Conservation (phyloP, 768 basidiomycete genomes). For the Suillus subaureus region DNA sequence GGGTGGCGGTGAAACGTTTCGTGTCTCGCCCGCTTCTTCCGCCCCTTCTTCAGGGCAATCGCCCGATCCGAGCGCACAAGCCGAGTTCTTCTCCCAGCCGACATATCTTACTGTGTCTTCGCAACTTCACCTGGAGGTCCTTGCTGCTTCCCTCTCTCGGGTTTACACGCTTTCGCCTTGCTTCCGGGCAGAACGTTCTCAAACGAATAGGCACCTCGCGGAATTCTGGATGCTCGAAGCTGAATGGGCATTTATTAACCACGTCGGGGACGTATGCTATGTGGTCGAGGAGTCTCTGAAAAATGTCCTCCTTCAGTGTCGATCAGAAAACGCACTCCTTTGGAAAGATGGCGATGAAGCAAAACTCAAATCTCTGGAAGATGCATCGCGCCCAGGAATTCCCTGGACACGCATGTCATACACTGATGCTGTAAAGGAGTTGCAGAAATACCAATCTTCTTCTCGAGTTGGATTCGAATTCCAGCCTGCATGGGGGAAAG, state of each 20-base stretch:
- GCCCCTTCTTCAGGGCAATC: slow-evolving; percentile 16
- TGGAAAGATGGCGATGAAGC: slow-evolving; percentile 43
- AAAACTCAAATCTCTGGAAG: slow-evolving; percentile 37
- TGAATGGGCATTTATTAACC: slow-evolving; percentile 71
- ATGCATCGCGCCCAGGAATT: slow-evolving; percentile 33
- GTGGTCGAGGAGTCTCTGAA: slow-evolving; percentile 60
- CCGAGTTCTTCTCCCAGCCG: slow-evolving; percentile 73
- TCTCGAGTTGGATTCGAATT: slow-evolving; percentile 48
- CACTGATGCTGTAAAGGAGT: slow-evolving; percentile 66
- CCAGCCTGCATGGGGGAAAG: slow-evolving; percentile 64
- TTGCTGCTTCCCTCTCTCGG: slow-evolving; percentile 74
- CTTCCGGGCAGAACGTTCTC: slow-evolving; percentile 90
- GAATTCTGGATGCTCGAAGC: slow-evolving; percentile 99
- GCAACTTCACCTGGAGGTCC: slow-evolving; percentile 92
- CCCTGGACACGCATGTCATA: slow-evolving; percentile 81
- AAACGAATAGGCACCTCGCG: slow-evolving; percentile 88
- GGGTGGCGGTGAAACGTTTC: slow-evolving; percentile 93
- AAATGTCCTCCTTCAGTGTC: slow-evolving; percentile 32
- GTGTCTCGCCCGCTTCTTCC: slow-evolving; percentile 49
- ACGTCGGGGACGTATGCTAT: slow-evolving; percentile 52
- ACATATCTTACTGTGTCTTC: slow-evolving; percentile 93
- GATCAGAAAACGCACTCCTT: slow-evolving; percentile 33
- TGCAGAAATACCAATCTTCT: slow-evolving; percentile 41
- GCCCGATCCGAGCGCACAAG: slow-evolving; percentile 18
- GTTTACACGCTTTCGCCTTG: slow-evolving; percentile 93